These are phyloP conservation scores for Gnomoniopsis smithogilvyi DNA, from an alignment of 2,329 filamentous ascomycete species.

Conservation along the genomic window DNA sequence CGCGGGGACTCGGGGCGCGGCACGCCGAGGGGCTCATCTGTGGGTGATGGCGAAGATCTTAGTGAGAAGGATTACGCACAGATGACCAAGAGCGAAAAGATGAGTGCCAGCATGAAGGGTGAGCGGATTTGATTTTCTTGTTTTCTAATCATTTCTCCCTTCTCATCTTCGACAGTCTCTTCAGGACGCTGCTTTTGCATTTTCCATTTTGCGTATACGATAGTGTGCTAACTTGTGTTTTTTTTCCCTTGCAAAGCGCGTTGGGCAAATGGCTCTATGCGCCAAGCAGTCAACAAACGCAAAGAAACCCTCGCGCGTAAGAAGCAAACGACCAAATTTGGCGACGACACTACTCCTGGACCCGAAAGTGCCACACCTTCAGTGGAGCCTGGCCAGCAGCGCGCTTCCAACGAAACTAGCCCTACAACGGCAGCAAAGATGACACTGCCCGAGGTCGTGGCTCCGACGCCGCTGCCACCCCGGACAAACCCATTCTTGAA, in stretches of 20 bases:
- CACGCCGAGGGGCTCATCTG: slow-evolving; percentile 14
- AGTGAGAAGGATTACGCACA: slow-evolving; percentile 54
- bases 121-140: slow-evolving; percentile 27
- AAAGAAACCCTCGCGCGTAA: slow-evolving; percentile 59
- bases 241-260: slow-evolving; percentile 38
- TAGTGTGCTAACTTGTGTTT: background rate
- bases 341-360: slow-evolving; percentile 12
- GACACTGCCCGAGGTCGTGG: background rate
- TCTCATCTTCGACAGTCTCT: background rate
- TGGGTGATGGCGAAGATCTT: slow-evolving; percentile 29
- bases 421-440: background rate
- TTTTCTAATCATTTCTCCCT: background rate
- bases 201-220: slow-evolving; percentile 1
- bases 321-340: slow-evolving; percentile 32
- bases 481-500: background rate
- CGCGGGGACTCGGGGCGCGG: slow-evolving; percentile 31
- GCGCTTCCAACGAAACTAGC: background rate
- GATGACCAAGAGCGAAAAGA: slow-evolving; percentile 65
- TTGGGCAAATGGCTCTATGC: slow-evolving; percentile 61
- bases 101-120: slow-evolving; percentile 65
- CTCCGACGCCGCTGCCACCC: background rate
- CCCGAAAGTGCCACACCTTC: slow-evolving; percentile 14
- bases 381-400: slow-evolving; percentile 6
- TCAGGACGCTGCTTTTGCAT: background rate
- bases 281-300: slow-evolving; percentile 56